A percentile compares a stretch with the other conserved stretches of the same genome.
phyloP scores from a whole-genome alignment of 2,329 filamentous ascomycete species.

The Cercospora brassicicola region DNA sequence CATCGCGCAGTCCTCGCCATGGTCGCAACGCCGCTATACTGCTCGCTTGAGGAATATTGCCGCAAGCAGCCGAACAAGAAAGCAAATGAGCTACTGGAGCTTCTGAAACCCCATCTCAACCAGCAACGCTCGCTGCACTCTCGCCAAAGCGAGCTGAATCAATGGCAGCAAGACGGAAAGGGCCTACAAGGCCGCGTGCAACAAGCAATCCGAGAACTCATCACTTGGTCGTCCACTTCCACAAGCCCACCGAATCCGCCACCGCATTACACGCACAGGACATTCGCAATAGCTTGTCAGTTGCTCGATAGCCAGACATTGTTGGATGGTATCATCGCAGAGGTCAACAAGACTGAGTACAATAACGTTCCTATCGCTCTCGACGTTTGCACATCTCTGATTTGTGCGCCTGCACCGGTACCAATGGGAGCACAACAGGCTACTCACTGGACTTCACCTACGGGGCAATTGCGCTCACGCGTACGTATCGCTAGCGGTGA shows the following conservation, averaged over 20 bases:
- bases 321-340: slow-evolving; percentile 64
- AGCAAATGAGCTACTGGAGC: slow-evolving; percentile 64
- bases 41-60: slow-evolving; percentile 66
- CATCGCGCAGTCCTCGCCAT: slow-evolving; percentile 70
- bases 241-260: slow-evolving; percentile 50
- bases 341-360: slow-evolving; percentile 61
- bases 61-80: slow-evolving; percentile 68
- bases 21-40: slow-evolving; percentile 67
- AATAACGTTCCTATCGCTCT: slow-evolving; percentile 63
- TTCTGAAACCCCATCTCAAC: slow-evolving; percentile 60
- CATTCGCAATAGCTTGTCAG: slow-evolving; percentile 61
- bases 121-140: slow-evolving; percentile 63
- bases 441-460: slow-evolving; percentile 45
- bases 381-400: slow-evolving; percentile 67
- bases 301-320: slow-evolving; percentile 63
- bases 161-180: slow-evolving; percentile 52
- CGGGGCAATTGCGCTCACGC: slow-evolving; percentile 24
- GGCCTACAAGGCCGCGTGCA: slow-evolving; percentile 50
- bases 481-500: slow-evolving; percentile 52
- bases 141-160: slow-evolving; percentile 66
- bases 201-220: slow-evolving; percentile 61
- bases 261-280: slow-evolving; percentile 70
- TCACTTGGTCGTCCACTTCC: slow-evolving; percentile 62
- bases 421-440: slow-evolving; percentile 30
- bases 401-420: slow-evolving; percentile 61